These are phyloP conservation scores for Balamuthia mandrillaris DNA, from an alignment of 208 protist species.

Conservation along the genomic window DNA sequence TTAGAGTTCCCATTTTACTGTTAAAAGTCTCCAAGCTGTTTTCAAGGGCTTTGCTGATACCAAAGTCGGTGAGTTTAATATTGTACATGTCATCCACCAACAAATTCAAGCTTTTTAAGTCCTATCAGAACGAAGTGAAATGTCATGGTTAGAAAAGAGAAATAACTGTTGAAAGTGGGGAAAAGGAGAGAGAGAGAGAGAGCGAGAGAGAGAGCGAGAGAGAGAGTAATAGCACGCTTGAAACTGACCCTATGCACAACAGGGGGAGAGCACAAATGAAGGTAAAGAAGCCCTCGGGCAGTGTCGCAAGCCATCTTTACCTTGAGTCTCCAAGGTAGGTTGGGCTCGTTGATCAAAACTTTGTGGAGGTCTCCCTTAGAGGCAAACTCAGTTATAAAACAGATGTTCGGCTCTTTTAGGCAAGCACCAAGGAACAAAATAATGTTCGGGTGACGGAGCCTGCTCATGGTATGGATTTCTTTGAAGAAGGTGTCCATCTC, in stretches of 20 bases:
- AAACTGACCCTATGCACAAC: not conserved
- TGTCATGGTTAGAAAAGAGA: too few species aligned
- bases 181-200: not conserved
- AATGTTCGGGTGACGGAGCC: slow-evolving; percentile 5
- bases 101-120: slow-evolving; percentile 15
- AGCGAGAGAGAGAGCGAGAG: not conserved
- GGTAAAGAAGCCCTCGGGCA: slow-evolving; percentile 7
- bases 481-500: not conserved
- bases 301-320: slow-evolving; percentile 15
- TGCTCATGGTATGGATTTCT: slow-evolving; percentile 18
- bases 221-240: not conserved
- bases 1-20: not conserved
- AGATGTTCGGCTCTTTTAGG: not conserved
- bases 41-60: not conserved
- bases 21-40: not conserved
- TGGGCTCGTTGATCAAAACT: not conserved
- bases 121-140: not conserved
- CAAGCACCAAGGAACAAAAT: slow-evolving; percentile 24
- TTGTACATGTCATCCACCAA: not conserved
- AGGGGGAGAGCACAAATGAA: not conserved
- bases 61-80: not conserved
- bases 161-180: too few species aligned
- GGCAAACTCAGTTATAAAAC: not conserved
- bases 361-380: not conserved
- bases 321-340: not conserved